Evolutionary conservation across 2,329 filamentous ascomycete genomes (phyloP).

Genomic region (Cladophialophora bantiana): DNA sequence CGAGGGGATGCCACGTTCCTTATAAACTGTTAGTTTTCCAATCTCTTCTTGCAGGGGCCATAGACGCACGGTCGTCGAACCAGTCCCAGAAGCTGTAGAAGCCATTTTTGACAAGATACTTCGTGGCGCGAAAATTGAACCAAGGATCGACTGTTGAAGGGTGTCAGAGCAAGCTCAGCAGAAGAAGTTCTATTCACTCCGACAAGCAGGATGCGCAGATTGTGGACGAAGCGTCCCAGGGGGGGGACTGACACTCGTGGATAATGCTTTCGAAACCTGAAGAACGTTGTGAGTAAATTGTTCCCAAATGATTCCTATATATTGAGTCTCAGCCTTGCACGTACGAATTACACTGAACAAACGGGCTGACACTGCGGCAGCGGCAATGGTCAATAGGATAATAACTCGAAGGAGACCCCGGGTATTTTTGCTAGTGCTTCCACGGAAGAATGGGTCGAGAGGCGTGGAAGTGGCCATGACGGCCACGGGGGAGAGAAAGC

Average conservation of each 20-base stretch:
- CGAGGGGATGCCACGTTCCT: constrained; percentile 97
- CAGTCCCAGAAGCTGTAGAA: constrained; percentile 99
- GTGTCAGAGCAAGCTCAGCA: constrained; percentile 39
- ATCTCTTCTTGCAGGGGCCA: neutral
- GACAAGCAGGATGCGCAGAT: constrained; percentile 5
- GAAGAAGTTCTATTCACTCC: neutral
- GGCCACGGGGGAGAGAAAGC: constrained; percentile 43
- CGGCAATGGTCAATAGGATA: constrained; percentile 90
- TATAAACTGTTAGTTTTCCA: constrained; percentile 44
- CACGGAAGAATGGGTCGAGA: constrained; percentile 71
- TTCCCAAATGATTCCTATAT: neutral
- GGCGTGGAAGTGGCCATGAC: constrained; percentile 53
- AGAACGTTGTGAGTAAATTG: constrained; percentile 19
- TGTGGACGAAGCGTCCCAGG: constrained; percentile 27
- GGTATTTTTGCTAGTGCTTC: constrained; percentile 79
- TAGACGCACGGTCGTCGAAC: constrained; percentile 85
- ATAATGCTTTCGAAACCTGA: constrained; percentile 98
- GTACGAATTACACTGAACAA: constrained; percentile 97
- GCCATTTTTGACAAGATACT: constrained; percentile 94
- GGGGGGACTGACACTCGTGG: constrained; percentile 86
- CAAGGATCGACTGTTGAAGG: constrained; percentile 84
- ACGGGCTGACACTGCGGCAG: constrained; percentile 87
- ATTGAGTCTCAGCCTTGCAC: constrained; percentile 47
- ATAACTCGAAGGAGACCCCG: constrained; percentile 85
- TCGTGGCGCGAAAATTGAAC: constrained; percentile 99